phyloP scores from a whole-genome alignment of 2,329 filamentous ascomycete genomes.

The Scedosporium dehoogii region DNA sequence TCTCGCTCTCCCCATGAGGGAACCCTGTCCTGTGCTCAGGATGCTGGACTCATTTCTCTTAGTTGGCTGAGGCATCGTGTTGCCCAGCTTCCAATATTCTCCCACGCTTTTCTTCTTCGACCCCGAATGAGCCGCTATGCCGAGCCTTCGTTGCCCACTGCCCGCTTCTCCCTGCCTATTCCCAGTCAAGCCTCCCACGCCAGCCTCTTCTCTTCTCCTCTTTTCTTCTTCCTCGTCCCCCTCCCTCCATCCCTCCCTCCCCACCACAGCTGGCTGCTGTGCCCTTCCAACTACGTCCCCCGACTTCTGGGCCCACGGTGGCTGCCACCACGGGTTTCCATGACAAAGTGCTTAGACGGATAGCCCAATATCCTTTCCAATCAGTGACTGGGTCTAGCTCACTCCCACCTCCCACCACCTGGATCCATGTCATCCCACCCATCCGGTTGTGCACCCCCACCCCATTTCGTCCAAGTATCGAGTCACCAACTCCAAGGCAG shows the following conservation, averaged over 20 bases:
- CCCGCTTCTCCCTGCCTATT: too few relatives aligned
- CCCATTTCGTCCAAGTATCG: background rate
- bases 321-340: background rate
- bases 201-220: background rate
- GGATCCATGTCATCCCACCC: background rate
- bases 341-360: background rate
- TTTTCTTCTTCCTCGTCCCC: background rate
- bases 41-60: background rate
- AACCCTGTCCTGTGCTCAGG: background rate
- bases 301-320: background rate
- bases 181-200: background rate
- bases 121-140: background rate
- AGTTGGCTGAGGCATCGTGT: background rate
- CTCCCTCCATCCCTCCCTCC: background rate
- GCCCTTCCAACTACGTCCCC: background rate
- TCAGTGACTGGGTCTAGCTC: background rate
- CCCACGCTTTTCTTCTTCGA: background rate
- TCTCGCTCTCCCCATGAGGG: background rate
- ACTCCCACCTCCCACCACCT: background rate
- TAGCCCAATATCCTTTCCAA: background rate
- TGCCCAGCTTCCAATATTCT: background rate
- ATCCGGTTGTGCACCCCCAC: background rate
- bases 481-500: background rate
- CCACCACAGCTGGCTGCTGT: background rate
- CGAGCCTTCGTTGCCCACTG: background rate